Base-by-base conservation (phyloP, 2,329 filamentous ascomycete species). In the Allantophomopsis lycopodina region DNA sequence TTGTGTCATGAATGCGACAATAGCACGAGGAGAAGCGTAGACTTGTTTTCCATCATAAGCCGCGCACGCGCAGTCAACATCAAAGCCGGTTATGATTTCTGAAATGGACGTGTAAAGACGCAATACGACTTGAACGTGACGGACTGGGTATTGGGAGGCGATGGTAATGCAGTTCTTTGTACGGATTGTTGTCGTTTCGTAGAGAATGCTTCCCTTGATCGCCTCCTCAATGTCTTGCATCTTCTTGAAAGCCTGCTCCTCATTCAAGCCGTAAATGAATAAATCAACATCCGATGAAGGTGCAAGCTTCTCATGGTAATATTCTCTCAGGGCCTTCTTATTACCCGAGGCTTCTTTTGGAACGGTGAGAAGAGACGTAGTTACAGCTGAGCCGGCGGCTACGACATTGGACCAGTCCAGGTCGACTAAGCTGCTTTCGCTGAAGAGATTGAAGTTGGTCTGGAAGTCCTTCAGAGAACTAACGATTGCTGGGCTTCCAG, bases 131-230 rank as follows among this genome's bases (percentile, higher is more conserved):
- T 76, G 83, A 3, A 93, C 71, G 54, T 93, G 85, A 2, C 86
- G 77, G 30, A 77, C 85, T 0, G 85, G 86, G 52, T 91, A 88
- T 55, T 89, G 79, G 35, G 79, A 85, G 28, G 75, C 83, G 52
- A 94, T 91, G 0, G 86, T 93, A 42, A 94, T 78, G 8, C 85
- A 82, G 52, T 93, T 82, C 63, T 89, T 93, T 14, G 86, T 93
- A 30, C 86, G 73, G 35, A 94, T 75, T 0, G 83, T 84, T 0
- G 84, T 89, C 1, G 82, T 84, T 58, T 94, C 85, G n/a, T 78
- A 73, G 16, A 93, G 65, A 39, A 93, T 79, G 3, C 81, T 76
- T 58, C 91, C 81, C 35, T 75, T 76, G 48, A 94, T 70, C n/a
- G 66, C 69, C 16, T 66, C 61, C 56, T 94, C 86, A 43, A 94